phyloP scores from a whole-genome alignment of 176 grass and related monocot genomes.

The Zea luxurians region DNA sequence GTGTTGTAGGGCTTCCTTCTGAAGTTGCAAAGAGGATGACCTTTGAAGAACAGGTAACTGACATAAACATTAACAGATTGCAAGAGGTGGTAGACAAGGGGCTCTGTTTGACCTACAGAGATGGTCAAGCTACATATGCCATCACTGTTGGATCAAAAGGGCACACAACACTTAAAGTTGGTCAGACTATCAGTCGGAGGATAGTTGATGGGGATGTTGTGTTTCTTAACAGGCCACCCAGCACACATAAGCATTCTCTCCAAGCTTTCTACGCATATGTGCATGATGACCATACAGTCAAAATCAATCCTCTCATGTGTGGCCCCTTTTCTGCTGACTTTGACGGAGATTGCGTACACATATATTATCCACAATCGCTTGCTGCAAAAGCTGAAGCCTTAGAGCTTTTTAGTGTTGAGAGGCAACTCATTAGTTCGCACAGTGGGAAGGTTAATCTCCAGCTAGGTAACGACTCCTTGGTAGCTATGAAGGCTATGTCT shows the following conservation, averaged over 20 bases:
- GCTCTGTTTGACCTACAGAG: constrained; percentile 82
- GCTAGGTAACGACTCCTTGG: constrained; percentile 66
- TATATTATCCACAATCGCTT: constrained; percentile 89
- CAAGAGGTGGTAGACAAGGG: constrained; percentile 81
- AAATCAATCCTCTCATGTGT: constrained; percentile 94
- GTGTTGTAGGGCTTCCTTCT: constrained; percentile 84
- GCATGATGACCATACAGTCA: constrained; percentile 87
- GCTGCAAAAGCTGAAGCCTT: constrained; percentile 89
- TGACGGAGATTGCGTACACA: constrained; percentile 89
- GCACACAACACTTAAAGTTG: constrained; percentile 75
- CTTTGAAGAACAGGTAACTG: constrained; percentile 86
- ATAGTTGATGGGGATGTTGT: constrained; percentile 91
- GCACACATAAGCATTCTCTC: constrained; percentile 91
- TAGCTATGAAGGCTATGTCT: constrained; percentile 71
- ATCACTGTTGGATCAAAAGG: constrained; percentile 84
- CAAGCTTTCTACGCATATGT: constrained; percentile 86
- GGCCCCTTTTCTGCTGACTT: constrained; percentile 81
- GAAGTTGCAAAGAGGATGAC: constrained; percentile 86
- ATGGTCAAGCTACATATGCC: constrained; percentile 75
- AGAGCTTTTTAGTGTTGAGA: constrained; percentile 91
- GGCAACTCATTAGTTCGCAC: constrained; percentile 70
- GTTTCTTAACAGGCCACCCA: constrained; percentile 89
- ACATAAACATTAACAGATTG: constrained; percentile 63
- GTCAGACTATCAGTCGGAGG: constrained; percentile 69
- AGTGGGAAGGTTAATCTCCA: constrained; percentile 75